These are phyloP conservation scores for Fomitopsis palustris DNA, from an alignment of 1,284 basidiomycete species.

Conservation along the genomic window DNA sequence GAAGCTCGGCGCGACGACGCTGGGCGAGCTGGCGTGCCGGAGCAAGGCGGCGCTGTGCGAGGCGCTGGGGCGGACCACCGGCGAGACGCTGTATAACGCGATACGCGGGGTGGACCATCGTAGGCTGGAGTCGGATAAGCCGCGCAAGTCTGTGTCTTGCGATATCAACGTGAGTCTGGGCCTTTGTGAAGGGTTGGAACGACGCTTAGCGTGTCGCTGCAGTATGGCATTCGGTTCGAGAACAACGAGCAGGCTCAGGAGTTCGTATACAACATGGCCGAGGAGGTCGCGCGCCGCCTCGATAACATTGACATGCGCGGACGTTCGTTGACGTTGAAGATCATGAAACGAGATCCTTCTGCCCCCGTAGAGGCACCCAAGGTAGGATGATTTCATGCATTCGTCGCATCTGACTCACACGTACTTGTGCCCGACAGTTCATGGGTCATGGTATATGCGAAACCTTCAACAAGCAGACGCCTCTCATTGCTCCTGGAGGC, in stretches of 20 bases:
- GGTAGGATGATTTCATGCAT: conserved; percentile 36
- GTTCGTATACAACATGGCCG: conserved; percentile 74
- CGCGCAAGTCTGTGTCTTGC: conserved; percentile 83
- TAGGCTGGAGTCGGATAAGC: conserved; percentile 78
- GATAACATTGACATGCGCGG: conserved; percentile 67
- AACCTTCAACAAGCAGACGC: conserved; percentile 71
- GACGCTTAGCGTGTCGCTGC: conserved; percentile 8
- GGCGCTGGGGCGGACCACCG: conserved; percentile 78
- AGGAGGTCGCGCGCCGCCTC: conserved; percentile 73
- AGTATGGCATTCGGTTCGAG: conserved; percentile 96
- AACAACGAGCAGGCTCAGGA: conserved; percentile 75
- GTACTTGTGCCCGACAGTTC: conserved; percentile 53
- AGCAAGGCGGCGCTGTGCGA: conserved; percentile 65
- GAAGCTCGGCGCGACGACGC: conserved; percentile 69
- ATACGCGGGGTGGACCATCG: conserved; percentile 82
- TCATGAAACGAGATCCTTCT: conserved; percentile 84
- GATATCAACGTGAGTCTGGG: conserved; percentile 81
- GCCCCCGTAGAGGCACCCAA: conserved; percentile 94
- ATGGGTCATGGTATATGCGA: conserved; percentile 91
- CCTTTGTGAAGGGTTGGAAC: conserved; percentile 8
- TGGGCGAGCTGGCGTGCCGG: conserved; percentile 65
- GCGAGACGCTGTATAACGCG: conserved; percentile 82
- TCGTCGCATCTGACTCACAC: neutral
- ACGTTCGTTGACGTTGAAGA: conserved; percentile 75
- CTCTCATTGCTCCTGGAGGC: conserved; percentile 56